phyloP scores from a whole-genome alignment of 495 filamentous ascomycete genomes.

The Rhizodiscina lignyota region DNA sequence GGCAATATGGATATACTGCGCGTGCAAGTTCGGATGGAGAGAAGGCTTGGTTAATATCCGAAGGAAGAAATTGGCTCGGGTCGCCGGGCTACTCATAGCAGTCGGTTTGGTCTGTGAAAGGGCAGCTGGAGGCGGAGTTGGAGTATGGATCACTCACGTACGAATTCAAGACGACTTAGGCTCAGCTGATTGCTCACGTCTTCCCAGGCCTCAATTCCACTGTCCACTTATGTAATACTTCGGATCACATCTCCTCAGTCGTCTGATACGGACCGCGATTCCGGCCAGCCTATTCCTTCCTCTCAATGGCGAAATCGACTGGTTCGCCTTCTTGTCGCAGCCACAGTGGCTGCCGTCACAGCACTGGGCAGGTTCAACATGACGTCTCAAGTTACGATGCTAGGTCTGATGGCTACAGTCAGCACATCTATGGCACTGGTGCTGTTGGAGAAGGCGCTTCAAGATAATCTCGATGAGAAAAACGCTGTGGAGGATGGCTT shows the following conservation, averaged over 20 bases:
- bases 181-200: no score
- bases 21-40: conserved; percentile 8
- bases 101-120: conserved; percentile 16
- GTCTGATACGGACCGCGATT: no score
- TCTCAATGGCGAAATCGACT: no score
- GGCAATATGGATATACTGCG: conserved; percentile 13
- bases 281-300: no score
- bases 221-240: no score
- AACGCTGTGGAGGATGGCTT: conserved; percentile 3
- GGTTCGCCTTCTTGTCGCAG: conserved; percentile 6
- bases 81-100: conserved; percentile 17
- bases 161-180: no score
- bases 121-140: conserved; percentile 15
- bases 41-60: conserved; percentile 2
- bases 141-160: no score
- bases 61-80: conserved; percentile 11
- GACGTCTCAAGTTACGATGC: conserved; percentile 5
- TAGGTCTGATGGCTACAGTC: conserved; percentile 10
- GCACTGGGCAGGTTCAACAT: conserved; percentile 9
- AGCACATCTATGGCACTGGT: conserved; percentile 8
- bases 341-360: conserved; percentile 5
- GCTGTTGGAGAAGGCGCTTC: conserved; percentile 11
- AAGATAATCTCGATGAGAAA: conserved; percentile 4
- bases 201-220: no score
- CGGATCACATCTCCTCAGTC: no score